Evolutionary conservation across 225 moss, liverwort and hornwort genomes (phyloP).

Genomic region (Climacium dendroides): DNA sequence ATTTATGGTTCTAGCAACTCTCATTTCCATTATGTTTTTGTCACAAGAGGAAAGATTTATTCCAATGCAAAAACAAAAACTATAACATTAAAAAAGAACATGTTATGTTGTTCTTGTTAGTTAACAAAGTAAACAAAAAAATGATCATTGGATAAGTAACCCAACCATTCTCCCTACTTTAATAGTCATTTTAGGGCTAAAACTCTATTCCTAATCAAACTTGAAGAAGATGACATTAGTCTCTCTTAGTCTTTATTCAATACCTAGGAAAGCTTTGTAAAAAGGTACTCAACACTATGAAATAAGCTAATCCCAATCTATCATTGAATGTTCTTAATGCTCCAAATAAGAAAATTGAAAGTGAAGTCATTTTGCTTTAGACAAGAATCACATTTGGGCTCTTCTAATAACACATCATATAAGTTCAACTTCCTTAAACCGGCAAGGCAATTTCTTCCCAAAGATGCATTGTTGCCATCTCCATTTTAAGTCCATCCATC

Average conservation of each 20-base stretch:
- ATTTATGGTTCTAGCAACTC: too few species aligned
- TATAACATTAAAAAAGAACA: fast-evolving
- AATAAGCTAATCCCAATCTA: neutral
- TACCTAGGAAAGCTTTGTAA: neutral
- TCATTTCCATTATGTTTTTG: too few species aligned
- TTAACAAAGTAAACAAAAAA: neutral
- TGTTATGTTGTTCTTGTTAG: neutral
- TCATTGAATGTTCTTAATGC: fast-evolving
- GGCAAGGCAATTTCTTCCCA: fast-evolving
- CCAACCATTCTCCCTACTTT: neutral
- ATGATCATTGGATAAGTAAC: fast-evolving
- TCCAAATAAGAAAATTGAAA: neutral
- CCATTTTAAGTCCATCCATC: too few species aligned
- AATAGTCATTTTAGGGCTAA: fast-evolving
- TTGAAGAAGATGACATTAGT: neutral
- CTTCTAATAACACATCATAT: neutral
- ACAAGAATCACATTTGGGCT: too few species aligned
- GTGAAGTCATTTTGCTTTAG: fast-evolving
- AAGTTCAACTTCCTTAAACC: neutral
- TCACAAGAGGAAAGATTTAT: neutral
- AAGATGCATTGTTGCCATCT: neutral
- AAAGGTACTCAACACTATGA: neutral
- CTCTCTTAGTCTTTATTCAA: neutral
- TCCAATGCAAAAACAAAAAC: neutral
- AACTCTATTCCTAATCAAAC: neutral